Evolutionary conservation across 345 rosid genomes (phyloP).

Genomic region (Rhodomyrtus tomentosa): DNA sequence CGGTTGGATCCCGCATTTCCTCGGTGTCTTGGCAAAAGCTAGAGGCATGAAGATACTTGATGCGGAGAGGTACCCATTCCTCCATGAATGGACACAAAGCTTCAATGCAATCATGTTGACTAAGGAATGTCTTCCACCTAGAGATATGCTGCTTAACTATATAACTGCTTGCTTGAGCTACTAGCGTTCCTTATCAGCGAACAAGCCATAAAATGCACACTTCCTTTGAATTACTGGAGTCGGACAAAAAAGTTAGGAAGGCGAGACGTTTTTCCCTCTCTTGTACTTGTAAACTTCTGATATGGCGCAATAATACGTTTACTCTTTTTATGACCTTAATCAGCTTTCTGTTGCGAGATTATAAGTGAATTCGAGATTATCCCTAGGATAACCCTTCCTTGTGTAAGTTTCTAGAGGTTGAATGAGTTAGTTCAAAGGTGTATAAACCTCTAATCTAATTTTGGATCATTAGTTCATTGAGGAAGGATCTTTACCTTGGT

Average conservation of each 20-base stretch:
- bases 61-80: constrained; percentile 11
- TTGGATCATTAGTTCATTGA: background rate
- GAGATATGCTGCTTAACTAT: constrained; percentile 7
- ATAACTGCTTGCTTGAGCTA: background rate
- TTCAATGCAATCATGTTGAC: constrained; percentile 7
- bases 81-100: constrained; percentile 12
- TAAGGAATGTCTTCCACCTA: constrained; percentile 14
- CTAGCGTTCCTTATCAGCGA: constrained; percentile 10
- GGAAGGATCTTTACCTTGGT: too few relatives aligned
- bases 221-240: too few relatives aligned
- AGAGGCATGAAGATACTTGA: constrained; percentile 22
- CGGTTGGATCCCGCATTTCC: constrained; percentile 23
- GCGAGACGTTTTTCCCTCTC: background rate
- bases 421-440: background rate
- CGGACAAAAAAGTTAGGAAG: too few relatives aligned
- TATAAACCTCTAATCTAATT: background rate
- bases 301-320: background rate
- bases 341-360: background rate
- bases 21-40: constrained; percentile 18
- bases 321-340: background rate
- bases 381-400: background rate
- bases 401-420: background rate
- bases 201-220: background rate
- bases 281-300: background rate
- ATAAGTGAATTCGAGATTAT: background rate